Conservation (phyloP, 169 alveolate species). For the Plasmodium relictum region DNA sequence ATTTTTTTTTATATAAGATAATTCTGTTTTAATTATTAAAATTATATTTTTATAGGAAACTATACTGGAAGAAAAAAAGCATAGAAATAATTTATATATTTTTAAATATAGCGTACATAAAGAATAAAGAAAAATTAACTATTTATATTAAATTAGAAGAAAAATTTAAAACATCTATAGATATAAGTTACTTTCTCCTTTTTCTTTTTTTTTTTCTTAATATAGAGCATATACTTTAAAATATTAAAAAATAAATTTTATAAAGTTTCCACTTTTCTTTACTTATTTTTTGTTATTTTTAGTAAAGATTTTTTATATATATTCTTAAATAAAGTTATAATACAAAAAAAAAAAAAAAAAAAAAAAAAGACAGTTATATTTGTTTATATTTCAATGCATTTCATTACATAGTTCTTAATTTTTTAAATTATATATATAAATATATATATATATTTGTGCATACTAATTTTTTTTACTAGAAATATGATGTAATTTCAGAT, state of each 20-base stretch:
- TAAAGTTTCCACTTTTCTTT: conserved; percentile 10
- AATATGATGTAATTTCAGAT: conserved; percentile 30
- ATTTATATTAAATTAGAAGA: too few relatives aligned
- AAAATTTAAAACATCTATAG: too few relatives aligned
- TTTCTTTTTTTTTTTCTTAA: not conserved
- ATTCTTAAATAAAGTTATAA: conserved; percentile 37
- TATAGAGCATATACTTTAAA: conserved; percentile 15
- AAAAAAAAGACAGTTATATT: too few relatives aligned
- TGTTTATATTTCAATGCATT: not conserved
- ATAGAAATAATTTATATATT: not conserved
- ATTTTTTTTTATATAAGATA: too few relatives aligned
- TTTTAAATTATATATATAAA: not conserved
- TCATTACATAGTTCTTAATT: not conserved
- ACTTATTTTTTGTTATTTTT: conserved; percentile 53
- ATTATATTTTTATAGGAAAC: conserved; percentile 31
- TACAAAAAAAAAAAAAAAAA: not conserved
- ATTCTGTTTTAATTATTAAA: too few relatives aligned
- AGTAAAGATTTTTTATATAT: conserved; percentile 59
- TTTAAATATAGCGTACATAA: conserved; percentile 31
- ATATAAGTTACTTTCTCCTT: too few relatives aligned
- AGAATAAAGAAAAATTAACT: not conserved
- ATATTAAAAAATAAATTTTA: not conserved
- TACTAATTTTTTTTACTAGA: conserved; percentile 11
- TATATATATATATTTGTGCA: not conserved
- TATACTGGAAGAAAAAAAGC: conserved; percentile 19